Percentiles rank a stretch among this genome's conserved stretches.
Evolutionary conservation across 2,329 filamentous ascomycete genomes (phyloP).

Genomic region (Neoascochyta sp.): DNA sequence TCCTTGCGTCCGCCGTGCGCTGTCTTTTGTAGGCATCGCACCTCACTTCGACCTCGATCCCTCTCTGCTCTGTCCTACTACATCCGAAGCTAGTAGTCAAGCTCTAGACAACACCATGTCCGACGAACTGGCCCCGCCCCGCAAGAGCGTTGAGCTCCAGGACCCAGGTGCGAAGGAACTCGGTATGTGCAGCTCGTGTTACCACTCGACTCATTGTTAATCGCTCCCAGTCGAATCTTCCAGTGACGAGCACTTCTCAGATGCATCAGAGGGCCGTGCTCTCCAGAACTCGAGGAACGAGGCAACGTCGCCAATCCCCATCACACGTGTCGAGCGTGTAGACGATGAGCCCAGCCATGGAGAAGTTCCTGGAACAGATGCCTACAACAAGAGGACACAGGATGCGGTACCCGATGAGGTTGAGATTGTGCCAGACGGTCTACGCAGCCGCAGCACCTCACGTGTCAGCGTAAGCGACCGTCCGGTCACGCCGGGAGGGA

Average conservation of each 20-base stretch:
- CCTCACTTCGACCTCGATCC: not conserved
- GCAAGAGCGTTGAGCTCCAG: slow-evolving; percentile 53
- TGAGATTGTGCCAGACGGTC: slow-evolving; percentile 51
- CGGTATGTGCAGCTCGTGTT: slow-evolving; percentile 39
- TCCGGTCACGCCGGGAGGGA: slow-evolving; percentile 49
- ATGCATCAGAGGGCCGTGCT: slow-evolving; percentile 57
- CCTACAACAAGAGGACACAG: slow-evolving; percentile 55
- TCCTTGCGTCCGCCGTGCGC: not conserved
- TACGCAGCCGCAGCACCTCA: slow-evolving; percentile 38
- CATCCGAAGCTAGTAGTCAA: not conserved
- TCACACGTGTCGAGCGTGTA: slow-evolving; percentile 61
- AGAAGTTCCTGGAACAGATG: slow-evolving; percentile 59
- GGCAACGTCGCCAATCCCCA: slow-evolving; percentile 53
- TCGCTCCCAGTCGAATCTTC: slow-evolving; percentile 39
- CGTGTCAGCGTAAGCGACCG: slow-evolving; percentile 43
- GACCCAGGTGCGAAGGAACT: slow-evolving; percentile 56
- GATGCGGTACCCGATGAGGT: slow-evolving; percentile 64
- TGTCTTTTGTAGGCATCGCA: slow-evolving; percentile 3
- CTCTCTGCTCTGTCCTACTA: not conserved
- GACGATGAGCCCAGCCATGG: slow-evolving; percentile 58
- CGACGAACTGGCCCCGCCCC: slow-evolving; percentile 51
- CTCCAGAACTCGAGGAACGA: slow-evolving; percentile 37
- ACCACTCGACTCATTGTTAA: slow-evolving; percentile 8
- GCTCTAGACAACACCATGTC: slow-evolving; percentile 25
- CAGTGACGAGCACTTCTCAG: slow-evolving; percentile 62